Percentiles rank a stretch among this genome's conserved stretches.
These are phyloP conservation scores for Gracilaria gracilis DNA, from an alignment of 23 red algal genomes.

Conservation along the genomic window DNA sequence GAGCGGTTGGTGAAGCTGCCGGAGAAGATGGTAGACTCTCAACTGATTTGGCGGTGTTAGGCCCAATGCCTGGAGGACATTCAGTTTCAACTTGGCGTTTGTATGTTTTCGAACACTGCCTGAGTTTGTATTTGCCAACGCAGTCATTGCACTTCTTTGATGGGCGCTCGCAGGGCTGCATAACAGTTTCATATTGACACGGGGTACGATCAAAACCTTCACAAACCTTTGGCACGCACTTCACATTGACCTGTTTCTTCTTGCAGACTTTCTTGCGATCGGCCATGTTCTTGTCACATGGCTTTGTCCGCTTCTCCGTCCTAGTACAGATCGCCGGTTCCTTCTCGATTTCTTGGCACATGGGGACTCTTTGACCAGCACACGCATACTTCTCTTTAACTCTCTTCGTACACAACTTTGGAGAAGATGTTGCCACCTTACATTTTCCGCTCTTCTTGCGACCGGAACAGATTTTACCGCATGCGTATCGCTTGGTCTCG, in stretches of 20 bases:
- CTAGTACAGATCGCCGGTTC: constrained; percentile 28
- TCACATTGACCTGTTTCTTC: background rate
- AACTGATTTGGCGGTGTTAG: background rate
- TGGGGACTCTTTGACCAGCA: constrained; percentile 14
- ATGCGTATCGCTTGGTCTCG: background rate
- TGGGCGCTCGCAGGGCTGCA: background rate
- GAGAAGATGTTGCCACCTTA: background rate
- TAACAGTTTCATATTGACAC: constrained; percentile 4
- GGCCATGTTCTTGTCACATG: constrained; percentile 3
- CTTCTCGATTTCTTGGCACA: constrained; percentile 26
- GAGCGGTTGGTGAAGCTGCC: background rate
- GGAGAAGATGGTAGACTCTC: background rate
- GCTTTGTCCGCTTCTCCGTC: constrained; percentile 8
- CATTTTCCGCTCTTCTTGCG: constrained; percentile 8
- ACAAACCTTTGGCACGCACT: constrained; percentile 31
- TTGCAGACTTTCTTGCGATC: constrained; percentile 10
- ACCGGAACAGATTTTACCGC: background rate
- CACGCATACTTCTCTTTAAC: constrained; percentile 23
- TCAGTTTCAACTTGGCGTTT: background rate
- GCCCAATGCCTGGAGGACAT: background rate
- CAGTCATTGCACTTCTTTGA: constrained; percentile 16
- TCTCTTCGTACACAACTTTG: constrained; percentile 12
- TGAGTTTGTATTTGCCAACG: background rate
- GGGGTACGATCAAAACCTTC: background rate
- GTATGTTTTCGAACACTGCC: constrained; percentile 10